Evolutionary conservation across 148 eudicot genomes (phyloP), one percentile per base, ranked within the genome.

Genomic region (Silene uniflora): DNA sequence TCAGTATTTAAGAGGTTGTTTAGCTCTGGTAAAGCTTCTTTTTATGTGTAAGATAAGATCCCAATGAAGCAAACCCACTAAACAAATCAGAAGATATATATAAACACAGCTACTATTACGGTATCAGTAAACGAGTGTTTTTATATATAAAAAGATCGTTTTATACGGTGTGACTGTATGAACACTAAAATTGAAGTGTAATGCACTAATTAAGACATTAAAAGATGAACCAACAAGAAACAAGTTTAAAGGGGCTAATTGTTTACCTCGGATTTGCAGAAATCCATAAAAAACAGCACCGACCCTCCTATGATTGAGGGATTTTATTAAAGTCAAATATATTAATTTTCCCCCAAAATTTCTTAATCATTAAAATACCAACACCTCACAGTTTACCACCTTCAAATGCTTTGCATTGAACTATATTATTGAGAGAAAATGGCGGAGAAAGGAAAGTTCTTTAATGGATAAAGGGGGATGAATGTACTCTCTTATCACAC

Each of bases 241-340:
- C 13, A 8, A 60, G 2, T n/a, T 52, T 19, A 67, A 77, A 74
- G 70, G 73, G 82, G 66, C 5, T 52, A 12, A 52, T 52, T 12
- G 56, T 67, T 25, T 80, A 89, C 86, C 88, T 89, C 75, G 83
- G 79, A 82, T 23, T 60, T 56, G 66, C 49, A 32, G 22, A 72
- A 76, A 82, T 65, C 74, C 24, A 39, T 42, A 66, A 64, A 70
- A 64, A 73, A 79, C 49, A 85, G 80, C 91, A 89, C 93, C 91
- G 93, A 42, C 93, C 87, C 80, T 78, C 89, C 91, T 89, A 72
- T 80, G 87, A 87, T 85, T 87, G 71, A 64, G 89, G 90, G 17
- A 23, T 39, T 59, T 81, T 72, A 35, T 6, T 52, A 47, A 24
- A 79, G 77, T 74, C 75, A 74, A 67, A 54, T 66, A 13, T 55